Conservation (phyloP, 1,284 basidiomycete genomes). For the Cutaneotrichosporon cutaneum region DNA sequence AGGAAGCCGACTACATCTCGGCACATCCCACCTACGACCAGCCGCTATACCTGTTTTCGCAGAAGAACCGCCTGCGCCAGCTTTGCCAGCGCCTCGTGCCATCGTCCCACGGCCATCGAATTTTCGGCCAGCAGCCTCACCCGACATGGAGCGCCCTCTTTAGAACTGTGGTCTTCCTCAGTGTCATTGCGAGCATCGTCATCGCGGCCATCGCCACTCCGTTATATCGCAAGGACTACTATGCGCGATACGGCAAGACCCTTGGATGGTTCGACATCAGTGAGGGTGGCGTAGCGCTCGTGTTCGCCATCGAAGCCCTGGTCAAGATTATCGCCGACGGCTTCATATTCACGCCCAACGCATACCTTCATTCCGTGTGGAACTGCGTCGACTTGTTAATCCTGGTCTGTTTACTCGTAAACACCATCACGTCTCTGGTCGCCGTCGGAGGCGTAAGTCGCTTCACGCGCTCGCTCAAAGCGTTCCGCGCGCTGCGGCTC, state of each 20-base stretch:
- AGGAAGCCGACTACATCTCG: constrained; percentile 82
- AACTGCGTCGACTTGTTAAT: constrained; percentile 89
- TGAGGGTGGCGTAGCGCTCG: constrained; percentile 71
- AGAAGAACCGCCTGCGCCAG: constrained; percentile 71
- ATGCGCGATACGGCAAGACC: constrained; percentile 60
- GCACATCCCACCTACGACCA: constrained; percentile 88
- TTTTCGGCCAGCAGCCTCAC: constrained; percentile 71
- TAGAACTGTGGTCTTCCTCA: constrained; percentile 69
- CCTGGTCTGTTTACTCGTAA: constrained; percentile 75
- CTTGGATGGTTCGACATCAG: constrained; percentile 85
- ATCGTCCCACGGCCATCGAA: constrained; percentile 78
- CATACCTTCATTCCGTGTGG: constrained; percentile 89
- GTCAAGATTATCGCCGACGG: constrained; percentile 92
- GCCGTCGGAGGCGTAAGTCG: constrained; percentile 78
- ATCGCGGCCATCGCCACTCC: constrained; percentile 85
- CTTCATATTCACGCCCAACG: constrained; percentile 87
- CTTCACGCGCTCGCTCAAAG: constrained; percentile 81
- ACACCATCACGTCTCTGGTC: constrained; percentile 73
- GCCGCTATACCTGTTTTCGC: constrained; percentile 85
- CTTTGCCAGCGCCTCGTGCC: constrained; percentile 81
- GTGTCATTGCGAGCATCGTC: constrained; percentile 80
- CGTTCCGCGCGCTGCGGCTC: constrained; percentile 80
- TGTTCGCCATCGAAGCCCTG: constrained; percentile 79
- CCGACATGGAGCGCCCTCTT: constrained; percentile 69
- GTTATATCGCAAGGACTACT: constrained; percentile 75